Evolutionary conservation across 306 rosid species (phyloP).

Genomic region (Canavalia ensiformis): DNA sequence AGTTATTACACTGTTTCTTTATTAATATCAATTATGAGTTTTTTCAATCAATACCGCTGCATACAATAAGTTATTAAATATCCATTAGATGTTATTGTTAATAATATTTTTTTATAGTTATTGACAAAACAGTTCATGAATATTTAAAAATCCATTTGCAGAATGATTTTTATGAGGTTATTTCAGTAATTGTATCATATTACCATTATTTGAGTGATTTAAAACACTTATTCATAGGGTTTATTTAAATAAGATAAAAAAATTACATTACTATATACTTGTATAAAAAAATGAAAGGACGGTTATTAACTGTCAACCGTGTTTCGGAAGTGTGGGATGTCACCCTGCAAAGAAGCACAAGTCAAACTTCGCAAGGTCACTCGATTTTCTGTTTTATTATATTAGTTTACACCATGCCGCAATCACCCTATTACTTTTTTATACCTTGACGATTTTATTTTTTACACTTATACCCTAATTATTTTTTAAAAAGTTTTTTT

Average conservation of each 20-base stretch:
- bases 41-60: not conserved
- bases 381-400: not conserved
- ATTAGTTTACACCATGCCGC: not conserved
- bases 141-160: not conserved
- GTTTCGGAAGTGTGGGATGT: slow-evolving; percentile 56
- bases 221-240: not conserved
- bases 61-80: not conserved
- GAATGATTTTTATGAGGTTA: not conserved
- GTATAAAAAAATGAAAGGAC: slow-evolving; percentile 36
- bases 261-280: too few species aligned
- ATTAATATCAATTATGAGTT: not conserved
- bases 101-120: too few species aligned
- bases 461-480: not conserved
- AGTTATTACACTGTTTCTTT: not conserved
- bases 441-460: not conserved
- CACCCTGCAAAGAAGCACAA: slow-evolving; percentile 4
- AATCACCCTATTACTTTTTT: not conserved
- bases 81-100: not conserved
- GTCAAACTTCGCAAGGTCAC: slow-evolving; percentile 14
- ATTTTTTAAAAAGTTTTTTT: not conserved
- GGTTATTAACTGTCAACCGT: slow-evolving; percentile 72
- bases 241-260: not conserved
- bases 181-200: not conserved
- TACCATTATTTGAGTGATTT: not conserved
- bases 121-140: too few species aligned